These are phyloP conservation scores for Suillus subaureus DNA, from an alignment of 768 basidiomycete species.

Conservation along the genomic window DNA sequence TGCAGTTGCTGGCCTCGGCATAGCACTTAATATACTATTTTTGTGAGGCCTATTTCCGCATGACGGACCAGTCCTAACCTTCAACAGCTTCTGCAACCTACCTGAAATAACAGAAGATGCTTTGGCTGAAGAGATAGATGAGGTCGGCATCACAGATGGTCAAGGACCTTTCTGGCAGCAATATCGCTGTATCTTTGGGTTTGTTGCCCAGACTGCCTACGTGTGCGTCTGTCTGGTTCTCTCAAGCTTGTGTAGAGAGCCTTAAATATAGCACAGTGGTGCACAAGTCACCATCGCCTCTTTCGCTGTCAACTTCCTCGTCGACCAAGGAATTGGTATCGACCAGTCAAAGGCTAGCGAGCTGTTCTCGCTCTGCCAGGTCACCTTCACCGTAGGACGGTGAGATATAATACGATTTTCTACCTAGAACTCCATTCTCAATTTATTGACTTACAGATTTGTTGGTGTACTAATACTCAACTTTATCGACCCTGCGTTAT, in stretches of 20 bases:
- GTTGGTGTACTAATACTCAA: slow-evolving; percentile 61
- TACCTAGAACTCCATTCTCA: background rate
- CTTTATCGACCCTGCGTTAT: slow-evolving; percentile 64
- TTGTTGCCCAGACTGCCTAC: slow-evolving; percentile 70
- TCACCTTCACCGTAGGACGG: slow-evolving; percentile 68
- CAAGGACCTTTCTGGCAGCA: slow-evolving; percentile 68
- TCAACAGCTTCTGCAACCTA: slow-evolving; percentile 60
- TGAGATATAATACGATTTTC: slow-evolving; percentile 25
- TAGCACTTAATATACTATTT: slow-evolving; percentile 64
- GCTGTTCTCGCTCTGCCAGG: slow-evolving; percentile 71
- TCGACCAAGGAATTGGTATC: slow-evolving; percentile 62
- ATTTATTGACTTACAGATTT: slow-evolving; percentile 44
- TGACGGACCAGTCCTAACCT: slow-evolving; percentile 4
- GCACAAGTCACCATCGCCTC: slow-evolving; percentile 69
- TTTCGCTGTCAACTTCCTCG: slow-evolving; percentile 69
- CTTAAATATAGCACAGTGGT: slow-evolving; percentile 39
- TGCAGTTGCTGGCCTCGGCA: slow-evolving; percentile 63
- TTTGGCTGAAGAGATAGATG: slow-evolving; percentile 50
- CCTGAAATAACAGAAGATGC: slow-evolving; percentile 75
- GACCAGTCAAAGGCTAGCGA: slow-evolving; percentile 54
- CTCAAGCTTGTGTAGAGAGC: background rate
- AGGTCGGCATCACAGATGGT: slow-evolving; percentile 41
- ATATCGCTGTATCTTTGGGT: slow-evolving; percentile 71
- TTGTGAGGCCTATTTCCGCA: slow-evolving; percentile 41
- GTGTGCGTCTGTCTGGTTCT: slow-evolving; percentile 41